Evolutionary conservation across 495 filamentous ascomycete species (phyloP).

Genomic region (Trichoderma orchidacearum): DNA sequence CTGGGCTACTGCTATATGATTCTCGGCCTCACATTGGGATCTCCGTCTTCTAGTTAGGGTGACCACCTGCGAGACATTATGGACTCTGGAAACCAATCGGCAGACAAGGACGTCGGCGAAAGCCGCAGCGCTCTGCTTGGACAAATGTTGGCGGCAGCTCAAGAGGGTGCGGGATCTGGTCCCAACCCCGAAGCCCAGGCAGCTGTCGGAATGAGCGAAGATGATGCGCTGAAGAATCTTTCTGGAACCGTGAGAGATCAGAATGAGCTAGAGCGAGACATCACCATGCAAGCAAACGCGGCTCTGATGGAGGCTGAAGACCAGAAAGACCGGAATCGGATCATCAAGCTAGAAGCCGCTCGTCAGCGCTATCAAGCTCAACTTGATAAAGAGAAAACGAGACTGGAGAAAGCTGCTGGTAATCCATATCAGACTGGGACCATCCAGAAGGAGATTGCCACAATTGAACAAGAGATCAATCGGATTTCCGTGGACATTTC

Average conservation of each 20-base stretch:
- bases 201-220: constrained; percentile 29
- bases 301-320: constrained; percentile 71
- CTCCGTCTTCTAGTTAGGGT: no score
- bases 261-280: constrained; percentile 70
- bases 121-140: background rate
- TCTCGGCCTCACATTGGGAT: background rate
- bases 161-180: background rate
- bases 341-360: constrained; percentile 57
- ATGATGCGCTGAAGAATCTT: constrained; percentile 48
- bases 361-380: constrained; percentile 38
- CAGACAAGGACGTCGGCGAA: background rate
- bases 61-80: background rate
- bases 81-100: background rate
- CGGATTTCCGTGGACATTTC: constrained; percentile 52
- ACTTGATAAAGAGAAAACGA: constrained; percentile 26
- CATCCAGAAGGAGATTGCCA: constrained; percentile 48
- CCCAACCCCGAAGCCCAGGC: background rate
- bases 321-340: constrained; percentile 72
- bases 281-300: constrained; percentile 58
- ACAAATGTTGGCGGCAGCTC: background rate
- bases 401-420: constrained; percentile 19
- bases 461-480: constrained; percentile 46
- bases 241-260: constrained; percentile 69
- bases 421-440: constrained; percentile 27
- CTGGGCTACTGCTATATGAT: background rate